phyloP scores from a whole-genome alignment of 495 filamentous ascomycete species.

The Penicillium antarcticum region DNA sequence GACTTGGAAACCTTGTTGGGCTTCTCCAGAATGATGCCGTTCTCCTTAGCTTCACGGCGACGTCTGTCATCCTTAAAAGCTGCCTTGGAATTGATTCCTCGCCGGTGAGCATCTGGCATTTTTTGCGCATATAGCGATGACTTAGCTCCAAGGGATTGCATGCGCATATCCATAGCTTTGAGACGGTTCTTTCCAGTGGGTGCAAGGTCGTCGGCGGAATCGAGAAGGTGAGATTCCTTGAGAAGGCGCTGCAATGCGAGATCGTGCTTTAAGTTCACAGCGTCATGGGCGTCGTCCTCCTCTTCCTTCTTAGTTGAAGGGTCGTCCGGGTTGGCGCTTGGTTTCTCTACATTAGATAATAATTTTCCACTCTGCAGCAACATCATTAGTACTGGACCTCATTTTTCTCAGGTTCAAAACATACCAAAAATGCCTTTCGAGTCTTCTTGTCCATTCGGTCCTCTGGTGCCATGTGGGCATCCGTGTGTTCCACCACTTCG shows the following conservation, averaged over 20 bases:
- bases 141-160: slow-evolving; percentile 78
- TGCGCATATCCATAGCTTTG: slow-evolving; percentile 77
- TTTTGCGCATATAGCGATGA: slow-evolving; percentile 67
- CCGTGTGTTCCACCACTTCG: slow-evolving; percentile 67
- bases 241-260: slow-evolving; percentile 86
- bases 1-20: slow-evolving; percentile 43
- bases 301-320: slow-evolving; percentile 41
- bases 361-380: slow-evolving; percentile 41
- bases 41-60: slow-evolving; percentile 77
- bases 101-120: slow-evolving; percentile 79
- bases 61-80: slow-evolving; percentile 63
- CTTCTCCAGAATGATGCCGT: slow-evolving; percentile 85
- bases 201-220: slow-evolving; percentile 57
- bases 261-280: slow-evolving; percentile 79
- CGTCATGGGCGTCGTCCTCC: slow-evolving; percentile 51
- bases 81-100: slow-evolving; percentile 70
- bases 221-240: slow-evolving; percentile 87
- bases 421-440: slow-evolving; percentile 75
- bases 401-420: slow-evolving; percentile 1
- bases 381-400: slow-evolving; percentile 9
- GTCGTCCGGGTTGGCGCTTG: slow-evolving; percentile 24
- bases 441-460: slow-evolving; percentile 59
- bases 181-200: slow-evolving; percentile 62
- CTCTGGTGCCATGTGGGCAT: slow-evolving; percentile 25
- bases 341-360: slow-evolving; percentile 41